These are phyloP conservation scores for Salvia sclarea DNA, from an alignment of 305 asterid genomes.

Conservation along the genomic window DNA sequence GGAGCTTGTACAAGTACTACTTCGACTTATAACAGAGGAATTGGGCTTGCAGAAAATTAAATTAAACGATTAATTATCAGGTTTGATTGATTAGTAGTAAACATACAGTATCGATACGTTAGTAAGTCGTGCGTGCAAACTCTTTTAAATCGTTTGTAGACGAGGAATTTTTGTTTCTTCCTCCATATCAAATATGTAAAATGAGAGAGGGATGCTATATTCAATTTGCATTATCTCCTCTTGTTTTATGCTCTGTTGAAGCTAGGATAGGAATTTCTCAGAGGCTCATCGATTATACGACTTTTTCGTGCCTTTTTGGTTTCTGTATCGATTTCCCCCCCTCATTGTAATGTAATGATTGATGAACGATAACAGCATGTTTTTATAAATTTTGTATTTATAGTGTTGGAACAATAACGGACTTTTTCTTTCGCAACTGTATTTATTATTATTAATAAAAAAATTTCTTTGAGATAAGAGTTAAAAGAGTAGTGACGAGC, in stretches of 20 bases:
- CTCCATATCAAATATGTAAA: constrained; percentile 18
- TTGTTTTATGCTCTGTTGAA: constrained; percentile 13
- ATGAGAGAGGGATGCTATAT: constrained; percentile 18
- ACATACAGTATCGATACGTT: background rate
- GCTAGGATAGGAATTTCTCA: background rate
- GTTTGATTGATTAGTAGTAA: background rate
- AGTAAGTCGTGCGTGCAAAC: constrained; percentile 10
- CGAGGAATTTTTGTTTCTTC: constrained; percentile 33
- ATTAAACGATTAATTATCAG: constrained; percentile 33
- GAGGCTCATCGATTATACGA: background rate
- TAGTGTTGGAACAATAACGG: background rate
- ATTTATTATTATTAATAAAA: too few relatives aligned
- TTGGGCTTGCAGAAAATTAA: constrained; percentile 68
- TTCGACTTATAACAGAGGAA: constrained; percentile 63
- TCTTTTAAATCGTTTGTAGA: constrained; percentile 11
- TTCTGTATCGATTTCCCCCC: background rate
- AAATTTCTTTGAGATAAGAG: too few relatives aligned
- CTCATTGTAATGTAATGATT: background rate
- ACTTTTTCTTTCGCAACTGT: background rate
- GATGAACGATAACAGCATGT: background rate
- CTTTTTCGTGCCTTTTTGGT: background rate
- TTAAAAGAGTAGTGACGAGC: too few relatives aligned
- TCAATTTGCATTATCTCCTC: constrained; percentile 12
- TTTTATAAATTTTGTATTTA: background rate
- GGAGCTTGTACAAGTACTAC: constrained; percentile 76